Base-by-base conservation (phyloP, 2,329 filamentous ascomycete species). In the Aspergillus awamori region DNA sequence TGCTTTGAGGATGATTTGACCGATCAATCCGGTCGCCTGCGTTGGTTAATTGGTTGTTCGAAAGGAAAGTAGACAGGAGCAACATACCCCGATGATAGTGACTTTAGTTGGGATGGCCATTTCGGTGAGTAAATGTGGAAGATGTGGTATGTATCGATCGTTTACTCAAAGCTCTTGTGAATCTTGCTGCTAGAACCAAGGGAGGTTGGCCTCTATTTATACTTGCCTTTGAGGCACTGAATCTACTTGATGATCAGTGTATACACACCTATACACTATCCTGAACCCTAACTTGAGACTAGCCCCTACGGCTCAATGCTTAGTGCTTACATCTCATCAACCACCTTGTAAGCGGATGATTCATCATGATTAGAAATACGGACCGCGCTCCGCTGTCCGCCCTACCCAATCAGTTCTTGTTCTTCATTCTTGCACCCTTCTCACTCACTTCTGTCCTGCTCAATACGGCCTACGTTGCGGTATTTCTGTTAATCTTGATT, bases 11-110 rank as follows among this genome's bases (percentile, higher is more conserved):
- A 74, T 67, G 28, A 67, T 64, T 8, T 60, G 63, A 28, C 70
- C 69, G 24, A 74, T 61, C 51, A 53, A 65, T 7, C 70, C 70
- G 30, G 63, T 64, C 51, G 68, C 71, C 70, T 72, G 26, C 10
- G 24, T 22, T 30, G 15, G 26, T 58, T 39, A 57, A 24, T 8
- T 38, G 33, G 8, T 30, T 33, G 41, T 10, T 17, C n/a, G 22
- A 13, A 43, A 10, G 11, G 3, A 52, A 8, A 5, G 47, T 38
- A 15, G 33, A 33, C 1, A 24, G 0, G 30, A 7, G n/a, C n/a
- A 51, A 17, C 8, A 60, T 67, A 70, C 68, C 2, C 67, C 67
- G 33, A 68, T 41, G 22, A 69, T 26, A 15, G 56, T 59, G 39
- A 69, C 56, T 30, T 66, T 66, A 15, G 58, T 64, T 13, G 58